Conservation (phyloP, 139 green algal species). For the Coccomyxa sp. region DNA sequence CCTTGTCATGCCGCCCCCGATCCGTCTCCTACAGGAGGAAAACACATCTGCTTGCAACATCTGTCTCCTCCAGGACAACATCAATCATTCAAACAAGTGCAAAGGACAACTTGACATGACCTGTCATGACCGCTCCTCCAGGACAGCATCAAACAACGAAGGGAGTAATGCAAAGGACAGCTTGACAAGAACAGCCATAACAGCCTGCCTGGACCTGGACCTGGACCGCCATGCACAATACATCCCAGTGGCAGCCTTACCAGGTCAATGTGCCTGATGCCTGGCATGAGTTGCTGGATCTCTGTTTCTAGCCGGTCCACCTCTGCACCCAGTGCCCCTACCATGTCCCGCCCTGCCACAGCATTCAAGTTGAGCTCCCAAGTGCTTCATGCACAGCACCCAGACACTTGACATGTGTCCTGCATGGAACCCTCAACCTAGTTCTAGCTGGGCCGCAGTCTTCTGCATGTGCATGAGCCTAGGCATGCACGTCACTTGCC, state of each 20-base stretch:
- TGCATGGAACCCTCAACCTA: too few relatives aligned
- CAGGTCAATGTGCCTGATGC: slow-evolving; percentile 74
- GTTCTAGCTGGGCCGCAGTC: too few relatives aligned
- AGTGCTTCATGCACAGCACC: too few relatives aligned
- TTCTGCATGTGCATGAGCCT: too few relatives aligned
- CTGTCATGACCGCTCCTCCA: too few relatives aligned
- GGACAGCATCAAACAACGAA: too few relatives aligned
- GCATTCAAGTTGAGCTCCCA: not conserved
- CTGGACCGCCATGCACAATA: not conserved
- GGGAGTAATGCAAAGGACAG: too few relatives aligned
- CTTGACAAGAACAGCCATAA: not conserved
- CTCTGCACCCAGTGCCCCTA: slow-evolving; percentile 79
- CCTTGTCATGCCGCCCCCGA: slow-evolving; percentile 2
- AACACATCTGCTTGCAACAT: not conserved
- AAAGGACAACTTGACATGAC: too few relatives aligned
- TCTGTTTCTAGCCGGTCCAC: slow-evolving; percentile 85
- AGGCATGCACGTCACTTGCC: too few relatives aligned
- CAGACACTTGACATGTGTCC: too few relatives aligned
- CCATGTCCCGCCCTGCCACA: slow-evolving; percentile 49
- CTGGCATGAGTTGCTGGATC: slow-evolving; percentile 62
- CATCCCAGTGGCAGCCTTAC: slow-evolving; percentile 21
- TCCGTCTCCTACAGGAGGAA: slow-evolving; percentile 8
- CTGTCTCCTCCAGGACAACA: too few relatives aligned
- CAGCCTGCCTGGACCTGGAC: not conserved
- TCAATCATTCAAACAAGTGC: too few relatives aligned